These are phyloP conservation scores for Paragyromitra xinjiangensis DNA, from an alignment of 495 filamentous ascomycete genomes.

Conservation along the genomic window DNA sequence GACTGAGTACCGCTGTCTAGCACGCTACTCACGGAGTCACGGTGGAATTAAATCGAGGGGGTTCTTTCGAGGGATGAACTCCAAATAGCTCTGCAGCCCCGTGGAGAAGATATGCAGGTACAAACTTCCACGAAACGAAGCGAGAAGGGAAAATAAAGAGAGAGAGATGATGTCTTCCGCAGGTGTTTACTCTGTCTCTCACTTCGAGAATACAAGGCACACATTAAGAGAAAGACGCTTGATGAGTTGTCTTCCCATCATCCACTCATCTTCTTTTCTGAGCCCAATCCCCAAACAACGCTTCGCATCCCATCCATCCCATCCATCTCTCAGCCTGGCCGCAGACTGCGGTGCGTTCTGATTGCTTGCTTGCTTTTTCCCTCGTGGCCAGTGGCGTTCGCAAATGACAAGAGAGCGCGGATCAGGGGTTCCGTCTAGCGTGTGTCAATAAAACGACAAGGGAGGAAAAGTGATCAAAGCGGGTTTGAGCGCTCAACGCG, in stretches of 20 bases:
- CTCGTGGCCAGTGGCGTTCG: conserved; percentile 52
- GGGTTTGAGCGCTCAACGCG: conserved; percentile 26
- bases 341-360: conserved; percentile 26
- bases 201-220: conserved; percentile 21
- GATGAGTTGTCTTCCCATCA: conserved; percentile 47
- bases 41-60: conserved; percentile 32
- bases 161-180: conserved; percentile 19
- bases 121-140: conserved; percentile 37
- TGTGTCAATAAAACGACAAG: conserved; percentile 47
- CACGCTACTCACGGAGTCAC: conserved; percentile 24
- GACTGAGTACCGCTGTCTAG: conserved; percentile 9
- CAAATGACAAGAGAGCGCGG: conserved; percentile 51
- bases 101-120: conserved; percentile 52
- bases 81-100: conserved; percentile 34
- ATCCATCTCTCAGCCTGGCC: conserved; percentile 42
- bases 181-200: conserved; percentile 32
- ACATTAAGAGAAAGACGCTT: conserved; percentile 22
- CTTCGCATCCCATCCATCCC: conserved; percentile 45
- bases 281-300: conserved; percentile 37
- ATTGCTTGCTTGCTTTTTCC: conserved; percentile 50
- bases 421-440: conserved; percentile 51
- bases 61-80: conserved; percentile 37
- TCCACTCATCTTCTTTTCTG: conserved; percentile 35
- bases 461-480: conserved; percentile 53
- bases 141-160: conserved; percentile 33